phyloP scores from a whole-genome alignment of 805 yeast species.

The Candida krabiensis region DNA sequence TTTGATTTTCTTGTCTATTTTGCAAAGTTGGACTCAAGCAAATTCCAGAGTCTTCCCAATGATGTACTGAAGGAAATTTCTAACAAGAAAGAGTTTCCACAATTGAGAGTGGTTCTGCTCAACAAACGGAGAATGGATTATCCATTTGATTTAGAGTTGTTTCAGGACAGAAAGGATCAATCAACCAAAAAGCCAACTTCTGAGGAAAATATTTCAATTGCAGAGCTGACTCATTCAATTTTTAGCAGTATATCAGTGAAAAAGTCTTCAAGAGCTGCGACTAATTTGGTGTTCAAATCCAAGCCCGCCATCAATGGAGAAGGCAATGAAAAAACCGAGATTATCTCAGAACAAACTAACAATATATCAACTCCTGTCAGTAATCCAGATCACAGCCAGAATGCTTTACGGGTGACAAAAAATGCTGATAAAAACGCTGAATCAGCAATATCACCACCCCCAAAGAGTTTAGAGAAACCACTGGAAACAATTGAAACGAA shows the following conservation, averaged over 20 bases:
- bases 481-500: too few relatives aligned
- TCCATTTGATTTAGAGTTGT: slow-evolving; percentile 13
- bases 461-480: too few relatives aligned
- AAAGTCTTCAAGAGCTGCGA: slow-evolving; percentile 1
- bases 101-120: slow-evolving; percentile 12
- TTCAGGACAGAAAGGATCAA: slow-evolving; percentile 4
- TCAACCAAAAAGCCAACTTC: not conserved
- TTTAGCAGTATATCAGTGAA: slow-evolving; percentile 9
- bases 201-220: slow-evolving; percentile 10
- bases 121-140: slow-evolving; percentile 24
- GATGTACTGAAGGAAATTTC: slow-evolving; percentile 16
- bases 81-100: slow-evolving; percentile 8
- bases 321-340: not conserved
- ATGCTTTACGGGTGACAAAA: too few relatives aligned
- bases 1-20: slow-evolving; percentile 25
- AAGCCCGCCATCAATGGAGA: too few relatives aligned
- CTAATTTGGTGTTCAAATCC: too few relatives aligned
- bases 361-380: too few relatives aligned
- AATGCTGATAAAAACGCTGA: too few relatives aligned
- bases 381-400: too few relatives aligned
- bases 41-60: slow-evolving; percentile 22
- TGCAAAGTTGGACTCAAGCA: slow-evolving; percentile 20
- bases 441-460: too few relatives aligned
- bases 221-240: slow-evolving; percentile 16
- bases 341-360: too few relatives aligned